Conservation (phyloP, 345 rosid genomes). For the Kandelia obovata region DNA sequence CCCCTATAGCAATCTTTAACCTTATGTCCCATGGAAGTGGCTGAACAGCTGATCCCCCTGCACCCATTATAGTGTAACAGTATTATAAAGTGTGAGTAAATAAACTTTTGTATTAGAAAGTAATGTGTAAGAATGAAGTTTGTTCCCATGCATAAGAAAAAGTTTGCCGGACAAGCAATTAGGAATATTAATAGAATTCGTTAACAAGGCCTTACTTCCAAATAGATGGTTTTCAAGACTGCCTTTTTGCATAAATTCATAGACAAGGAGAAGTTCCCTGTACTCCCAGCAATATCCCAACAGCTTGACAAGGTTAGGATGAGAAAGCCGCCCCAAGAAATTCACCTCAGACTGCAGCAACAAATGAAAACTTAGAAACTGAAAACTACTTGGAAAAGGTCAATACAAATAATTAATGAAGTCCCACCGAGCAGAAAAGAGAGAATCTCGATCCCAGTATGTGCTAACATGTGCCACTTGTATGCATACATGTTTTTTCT, state of each 20-base stretch:
- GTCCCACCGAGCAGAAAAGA: not conserved
- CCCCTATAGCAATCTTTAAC: constrained; percentile 76
- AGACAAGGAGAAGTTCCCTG: constrained; percentile 74
- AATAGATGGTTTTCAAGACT: constrained; percentile 93
- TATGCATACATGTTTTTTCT: too few relatives aligned
- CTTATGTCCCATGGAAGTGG: constrained; percentile 75
- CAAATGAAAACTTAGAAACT: constrained; percentile 9
- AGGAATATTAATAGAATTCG: too few relatives aligned
- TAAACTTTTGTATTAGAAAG: not conserved
- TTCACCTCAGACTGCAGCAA: constrained; percentile 68
- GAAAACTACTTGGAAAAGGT: too few relatives aligned
- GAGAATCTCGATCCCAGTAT: not conserved
- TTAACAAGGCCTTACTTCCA: constrained; percentile 48
- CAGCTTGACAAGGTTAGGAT: constrained; percentile 82
- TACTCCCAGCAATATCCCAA: constrained; percentile 82
- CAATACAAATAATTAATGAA: too few relatives aligned
- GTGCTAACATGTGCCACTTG: not conserved
- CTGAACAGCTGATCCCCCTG: constrained; percentile 77
- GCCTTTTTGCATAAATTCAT: constrained; percentile 92
- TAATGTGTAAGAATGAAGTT: not conserved
- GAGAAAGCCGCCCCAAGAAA: constrained; percentile 80
- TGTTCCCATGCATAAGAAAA: too few relatives aligned
- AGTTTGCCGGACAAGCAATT: too few relatives aligned
- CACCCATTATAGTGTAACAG: constrained; percentile 8
- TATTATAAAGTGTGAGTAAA: not conserved